These are phyloP conservation scores for Fusarium sarcochroum DNA, from an alignment of 2,329 filamentous ascomycete genomes.

Conservation along the genomic window DNA sequence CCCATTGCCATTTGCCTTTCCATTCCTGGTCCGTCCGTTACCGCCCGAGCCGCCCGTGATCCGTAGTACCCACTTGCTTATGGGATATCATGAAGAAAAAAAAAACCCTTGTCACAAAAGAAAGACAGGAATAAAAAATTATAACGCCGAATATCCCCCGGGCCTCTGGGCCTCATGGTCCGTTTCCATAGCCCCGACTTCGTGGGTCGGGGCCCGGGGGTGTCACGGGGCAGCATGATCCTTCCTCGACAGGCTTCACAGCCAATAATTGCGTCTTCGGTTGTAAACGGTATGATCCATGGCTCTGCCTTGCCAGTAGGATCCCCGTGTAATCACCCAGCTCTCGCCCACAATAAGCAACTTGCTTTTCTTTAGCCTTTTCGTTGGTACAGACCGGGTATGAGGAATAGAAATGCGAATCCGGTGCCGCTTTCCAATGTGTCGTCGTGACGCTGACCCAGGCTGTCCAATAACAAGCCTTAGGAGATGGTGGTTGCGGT, in stretches of 20 bases:
- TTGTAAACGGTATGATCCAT: slow-evolving; percentile 13
- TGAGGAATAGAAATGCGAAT: slow-evolving; percentile 27
- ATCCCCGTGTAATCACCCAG: slow-evolving; percentile 21
- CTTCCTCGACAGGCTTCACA: slow-evolving; percentile 20
- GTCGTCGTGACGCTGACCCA: slow-evolving; percentile 5
- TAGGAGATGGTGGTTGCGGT: slow-evolving; percentile 16
- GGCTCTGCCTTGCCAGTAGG: slow-evolving; percentile 16
- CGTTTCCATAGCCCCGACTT: slow-evolving; percentile 32
- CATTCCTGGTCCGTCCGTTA: slow-evolving; percentile 42
- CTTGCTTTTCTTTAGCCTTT: slow-evolving; percentile 47
- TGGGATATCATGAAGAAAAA: slow-evolving; percentile 49
- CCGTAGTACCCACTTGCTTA: slow-evolving; percentile 45
- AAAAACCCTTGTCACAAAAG: slow-evolving; percentile 41
- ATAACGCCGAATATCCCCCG: slow-evolving; percentile 46
- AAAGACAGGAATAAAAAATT: slow-evolving; percentile 36
- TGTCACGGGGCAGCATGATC: slow-evolving; percentile 40
- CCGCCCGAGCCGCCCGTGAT: slow-evolving; percentile 40
- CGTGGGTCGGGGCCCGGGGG: slow-evolving; percentile 20
- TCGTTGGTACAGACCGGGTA: slow-evolving; percentile 33
- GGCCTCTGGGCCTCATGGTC: slow-evolving; percentile 28
- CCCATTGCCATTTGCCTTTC: slow-evolving; percentile 35
- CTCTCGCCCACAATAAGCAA: slow-evolving; percentile 21
- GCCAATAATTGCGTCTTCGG: slow-evolving; percentile 29
- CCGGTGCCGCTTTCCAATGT: slow-evolving; percentile 36
- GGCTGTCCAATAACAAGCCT: slow-evolving; percentile 12